These are phyloP conservation scores for Stevia rebaudiana DNA, from an alignment of 140 eudicot species.

Conservation along the genomic window DNA sequence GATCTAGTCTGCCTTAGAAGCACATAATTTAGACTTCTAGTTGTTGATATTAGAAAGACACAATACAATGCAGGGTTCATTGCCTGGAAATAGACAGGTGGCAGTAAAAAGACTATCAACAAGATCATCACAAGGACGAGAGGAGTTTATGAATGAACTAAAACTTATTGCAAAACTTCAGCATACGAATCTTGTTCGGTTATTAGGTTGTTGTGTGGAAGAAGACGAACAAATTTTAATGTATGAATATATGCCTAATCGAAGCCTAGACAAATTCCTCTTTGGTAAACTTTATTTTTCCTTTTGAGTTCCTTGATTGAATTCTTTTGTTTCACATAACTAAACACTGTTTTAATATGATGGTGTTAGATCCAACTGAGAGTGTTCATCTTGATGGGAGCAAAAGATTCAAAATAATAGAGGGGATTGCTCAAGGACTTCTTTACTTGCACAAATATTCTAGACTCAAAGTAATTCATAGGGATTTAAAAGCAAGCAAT, in stretches of 20 bases:
- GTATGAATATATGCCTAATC: constrained; percentile 40
- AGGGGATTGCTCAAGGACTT: constrained; percentile 45
- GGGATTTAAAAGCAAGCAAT: no score
- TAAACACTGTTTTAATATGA: background rate
- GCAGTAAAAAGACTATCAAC: constrained; percentile 36
- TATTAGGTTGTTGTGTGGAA: constrained; percentile 38
- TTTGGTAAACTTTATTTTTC: constrained; percentile 23
- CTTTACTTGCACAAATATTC: constrained; percentile 38
- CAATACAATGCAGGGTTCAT: constrained; percentile 22
- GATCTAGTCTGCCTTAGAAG: no score
- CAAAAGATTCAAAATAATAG: constrained; percentile 25
- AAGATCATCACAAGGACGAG: constrained; percentile 37
- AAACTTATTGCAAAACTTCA: constrained; percentile 42
- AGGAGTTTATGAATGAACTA: constrained; percentile 37
- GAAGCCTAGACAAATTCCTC: constrained; percentile 37
- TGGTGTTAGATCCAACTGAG: constrained; percentile 21
- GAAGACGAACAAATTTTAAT: constrained; percentile 32
- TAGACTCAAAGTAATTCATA: no score
- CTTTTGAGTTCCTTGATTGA: background rate
- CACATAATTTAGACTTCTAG: constrained; percentile 6
- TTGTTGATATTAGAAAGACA: background rate
- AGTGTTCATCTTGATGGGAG: constrained; percentile 28
- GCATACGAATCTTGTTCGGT: constrained; percentile 36
- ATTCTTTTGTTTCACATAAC: background rate
- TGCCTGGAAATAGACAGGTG: constrained; percentile 33